Evolutionary conservation across 495 filamentous ascomycete species (phyloP).

Genomic region (Tuber aestivum): DNA sequence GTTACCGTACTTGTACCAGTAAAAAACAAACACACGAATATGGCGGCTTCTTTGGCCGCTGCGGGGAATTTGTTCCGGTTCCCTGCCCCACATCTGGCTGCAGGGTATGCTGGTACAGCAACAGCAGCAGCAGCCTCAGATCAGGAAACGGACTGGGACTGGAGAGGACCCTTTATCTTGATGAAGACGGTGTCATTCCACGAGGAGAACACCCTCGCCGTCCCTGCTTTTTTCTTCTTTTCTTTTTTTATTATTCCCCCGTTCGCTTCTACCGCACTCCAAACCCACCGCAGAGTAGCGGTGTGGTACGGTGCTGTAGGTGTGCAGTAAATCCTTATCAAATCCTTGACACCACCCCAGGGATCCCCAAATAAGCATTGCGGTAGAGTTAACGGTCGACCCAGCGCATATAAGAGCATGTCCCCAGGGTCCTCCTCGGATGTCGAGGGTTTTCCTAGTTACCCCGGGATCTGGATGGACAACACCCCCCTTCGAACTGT

Average conservation of each 20-base stretch:
- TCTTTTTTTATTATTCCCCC: neutral
- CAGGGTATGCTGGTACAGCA: neutral
- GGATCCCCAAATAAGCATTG: neutral
- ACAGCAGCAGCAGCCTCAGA: neutral
- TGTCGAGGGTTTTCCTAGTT: neutral
- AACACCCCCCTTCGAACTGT: neutral
- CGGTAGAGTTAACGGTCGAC: neutral
- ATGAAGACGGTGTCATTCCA: neutral
- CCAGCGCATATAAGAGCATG: neutral
- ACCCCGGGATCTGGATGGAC: neutral
- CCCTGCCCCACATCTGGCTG: constrained; percentile 1
- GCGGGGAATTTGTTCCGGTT: neutral
- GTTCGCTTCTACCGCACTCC: neutral
- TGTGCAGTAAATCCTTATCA: neutral
- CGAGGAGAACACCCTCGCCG: neutral
- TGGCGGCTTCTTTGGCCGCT: neutral
- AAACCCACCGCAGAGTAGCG: neutral
- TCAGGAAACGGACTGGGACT: neutral
- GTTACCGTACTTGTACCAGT: too few relatives aligned
- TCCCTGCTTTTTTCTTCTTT: neutral
- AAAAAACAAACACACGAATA: neutral
- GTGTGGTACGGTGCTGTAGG: neutral
- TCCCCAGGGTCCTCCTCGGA: neutral
- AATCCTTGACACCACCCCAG: neutral
- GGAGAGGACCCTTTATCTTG: neutral